Conservation (phyloP, 306 rosid genomes). For the Mimosa bimucronata region DNA sequence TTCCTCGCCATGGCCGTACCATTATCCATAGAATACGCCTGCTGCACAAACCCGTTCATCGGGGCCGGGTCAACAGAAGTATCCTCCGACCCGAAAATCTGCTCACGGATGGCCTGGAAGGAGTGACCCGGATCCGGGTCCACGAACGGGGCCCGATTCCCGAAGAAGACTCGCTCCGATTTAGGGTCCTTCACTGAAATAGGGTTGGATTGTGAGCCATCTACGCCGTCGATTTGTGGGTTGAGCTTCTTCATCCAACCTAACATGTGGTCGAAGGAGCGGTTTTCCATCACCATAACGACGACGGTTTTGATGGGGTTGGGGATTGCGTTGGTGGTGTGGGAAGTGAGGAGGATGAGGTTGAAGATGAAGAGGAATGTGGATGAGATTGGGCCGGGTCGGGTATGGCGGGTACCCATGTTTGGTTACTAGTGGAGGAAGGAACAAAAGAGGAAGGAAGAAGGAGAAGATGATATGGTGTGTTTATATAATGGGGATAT, state of each 20-base stretch:
- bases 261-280: slow-evolving; percentile 96
- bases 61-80: slow-evolving; percentile 57
- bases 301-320: slow-evolving; percentile 81
- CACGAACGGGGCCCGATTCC: slow-evolving; percentile 53
- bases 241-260: slow-evolving; percentile 93
- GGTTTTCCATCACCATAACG: slow-evolving; percentile 86
- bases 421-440: not conserved
- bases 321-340: not conserved
- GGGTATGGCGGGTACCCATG: slow-evolving; percentile 25
- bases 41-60: slow-evolving; percentile 89
- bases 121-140: slow-evolving; percentile 98
- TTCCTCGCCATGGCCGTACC: slow-evolving; percentile 52
- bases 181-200: slow-evolving; percentile 54
- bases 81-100: slow-evolving; percentile 69
- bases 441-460: not conserved
- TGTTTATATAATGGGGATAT: no score
- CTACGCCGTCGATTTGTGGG: slow-evolving; percentile 77
- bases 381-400: not conserved
- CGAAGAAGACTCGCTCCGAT: slow-evolving; percentile 55
- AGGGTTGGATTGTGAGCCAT: slow-evolving; percentile 59
- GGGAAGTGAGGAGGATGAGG: slow-evolving; percentile 26
- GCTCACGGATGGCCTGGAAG: slow-evolving; percentile 81
- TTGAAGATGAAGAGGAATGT: not conserved
- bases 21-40: slow-evolving; percentile 79
- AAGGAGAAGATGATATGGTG: not conserved